Percentiles rank a stretch among this genome's conserved stretches.
These are phyloP conservation scores for Hymenoscyphus fructigenus DNA, from an alignment of 2,329 filamentous ascomycete genomes.

Conservation along the genomic window DNA sequence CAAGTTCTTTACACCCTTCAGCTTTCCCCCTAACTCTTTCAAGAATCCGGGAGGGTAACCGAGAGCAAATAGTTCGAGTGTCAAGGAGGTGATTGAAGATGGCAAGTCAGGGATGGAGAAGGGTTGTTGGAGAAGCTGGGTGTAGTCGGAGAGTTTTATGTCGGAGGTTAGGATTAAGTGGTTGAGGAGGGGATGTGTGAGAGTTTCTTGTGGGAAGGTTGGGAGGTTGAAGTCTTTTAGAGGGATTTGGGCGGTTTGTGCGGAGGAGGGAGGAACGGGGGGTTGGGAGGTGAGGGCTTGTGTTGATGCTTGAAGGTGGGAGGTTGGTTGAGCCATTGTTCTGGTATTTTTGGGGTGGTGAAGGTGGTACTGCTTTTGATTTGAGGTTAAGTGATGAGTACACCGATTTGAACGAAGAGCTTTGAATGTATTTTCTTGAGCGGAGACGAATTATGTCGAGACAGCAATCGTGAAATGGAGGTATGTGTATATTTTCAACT, in stretches of 20 bases:
- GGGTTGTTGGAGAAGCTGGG: constrained; percentile 36
- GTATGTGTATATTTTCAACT: neutral
- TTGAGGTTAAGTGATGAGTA: neutral
- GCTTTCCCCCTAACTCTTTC: constrained; percentile 38
- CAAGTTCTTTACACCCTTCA: constrained; percentile 44
- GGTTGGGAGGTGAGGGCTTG: constrained; percentile 16
- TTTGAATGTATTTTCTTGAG: neutral
- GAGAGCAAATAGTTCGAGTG: constrained; percentile 48
- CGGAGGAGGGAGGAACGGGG: constrained; percentile 23
- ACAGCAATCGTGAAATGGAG: too few relatives aligned
- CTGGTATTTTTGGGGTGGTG: neutral
- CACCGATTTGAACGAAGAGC: neutral
- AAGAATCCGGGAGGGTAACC: constrained; percentile 48
- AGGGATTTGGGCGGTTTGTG: constrained; percentile 47
- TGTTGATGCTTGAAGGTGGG: constrained; percentile 14
- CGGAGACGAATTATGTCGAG: neutral
- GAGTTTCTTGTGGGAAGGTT: constrained; percentile 44
- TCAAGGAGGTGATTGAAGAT: constrained; percentile 42
- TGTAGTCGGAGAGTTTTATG: constrained; percentile 48
- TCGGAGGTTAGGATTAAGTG: constrained; percentile 49
- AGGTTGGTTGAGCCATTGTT: constrained; percentile 17
- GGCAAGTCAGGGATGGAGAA: constrained; percentile 42
- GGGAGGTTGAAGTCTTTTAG: constrained; percentile 46
- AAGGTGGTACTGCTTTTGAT: neutral
- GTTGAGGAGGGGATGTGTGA: constrained; percentile 38